Percentiles rank a stretch among this genome's conserved stretches.
phyloP scores from a whole-genome alignment of 768 basidiomycete species.

The Kwoniella mangroviensis region DNA sequence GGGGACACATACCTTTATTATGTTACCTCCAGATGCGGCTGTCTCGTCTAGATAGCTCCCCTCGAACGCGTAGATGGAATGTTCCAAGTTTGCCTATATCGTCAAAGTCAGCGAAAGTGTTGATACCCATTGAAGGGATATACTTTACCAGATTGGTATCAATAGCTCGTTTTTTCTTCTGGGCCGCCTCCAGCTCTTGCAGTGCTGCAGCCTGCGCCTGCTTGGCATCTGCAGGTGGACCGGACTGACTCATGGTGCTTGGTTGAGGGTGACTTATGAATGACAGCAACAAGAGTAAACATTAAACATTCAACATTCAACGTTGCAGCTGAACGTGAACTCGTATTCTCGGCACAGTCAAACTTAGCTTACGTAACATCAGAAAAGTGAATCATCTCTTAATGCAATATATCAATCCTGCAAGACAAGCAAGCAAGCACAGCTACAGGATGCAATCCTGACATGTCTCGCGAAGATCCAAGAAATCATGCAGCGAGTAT shows the following conservation, averaged over 20 bases:
- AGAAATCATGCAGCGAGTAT: conserved; percentile 24
- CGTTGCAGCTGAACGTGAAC: neutral
- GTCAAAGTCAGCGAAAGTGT: neutral
- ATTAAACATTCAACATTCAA: neutral
- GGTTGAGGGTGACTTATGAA: neutral
- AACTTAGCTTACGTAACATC: conserved; percentile 1
- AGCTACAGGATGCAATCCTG: too few species aligned
- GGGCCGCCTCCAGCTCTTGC: conserved; percentile 48
- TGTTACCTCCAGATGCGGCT: conserved; percentile 57
- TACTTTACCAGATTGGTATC: conserved; percentile 38
- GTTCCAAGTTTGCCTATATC: conserved; percentile 57
- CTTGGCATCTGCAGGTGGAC: conserved; percentile 54
- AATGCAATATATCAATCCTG: too few species aligned
- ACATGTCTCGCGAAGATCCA: neutral
- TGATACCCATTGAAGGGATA: neutral
- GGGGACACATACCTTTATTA: conserved; percentile 56
- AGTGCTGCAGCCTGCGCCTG: conserved; percentile 52
- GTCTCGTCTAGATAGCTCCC: conserved; percentile 59
- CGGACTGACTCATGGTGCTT: conserved; percentile 42
- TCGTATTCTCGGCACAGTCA: neutral
- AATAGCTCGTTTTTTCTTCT: conserved; percentile 43
- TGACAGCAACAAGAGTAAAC: neutral
- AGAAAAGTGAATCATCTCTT: too few species aligned
- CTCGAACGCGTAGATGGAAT: conserved; percentile 59
- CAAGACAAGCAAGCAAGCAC: too few species aligned